These are phyloP conservation scores for Hyaloperonospora arabidopsidis DNA, from an alignment of 352 stramenopile genomes.

Conservation along the genomic window DNA sequence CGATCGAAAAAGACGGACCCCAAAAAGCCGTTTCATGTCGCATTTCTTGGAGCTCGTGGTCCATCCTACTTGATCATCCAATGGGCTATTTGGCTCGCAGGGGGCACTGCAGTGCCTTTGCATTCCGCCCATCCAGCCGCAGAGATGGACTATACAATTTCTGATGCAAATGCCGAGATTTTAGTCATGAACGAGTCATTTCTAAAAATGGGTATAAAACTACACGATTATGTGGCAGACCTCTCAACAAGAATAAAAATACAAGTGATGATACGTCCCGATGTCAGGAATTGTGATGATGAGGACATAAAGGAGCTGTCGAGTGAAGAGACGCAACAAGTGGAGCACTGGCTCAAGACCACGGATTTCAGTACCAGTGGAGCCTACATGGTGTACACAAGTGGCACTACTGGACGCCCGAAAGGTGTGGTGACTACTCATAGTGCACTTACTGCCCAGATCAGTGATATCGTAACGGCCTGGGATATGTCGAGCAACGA, in stretches of 20 bases:
- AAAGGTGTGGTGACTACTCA: conserved; percentile 85
- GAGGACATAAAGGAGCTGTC: conserved; percentile 9
- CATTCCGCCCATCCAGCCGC: conserved; percentile 45
- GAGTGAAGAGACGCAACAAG: conserved; percentile 11
- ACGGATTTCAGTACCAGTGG: conserved; percentile 17
- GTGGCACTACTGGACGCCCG: conserved; percentile 68
- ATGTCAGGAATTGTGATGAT: conserved; percentile 10
- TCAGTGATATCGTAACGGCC: conserved; percentile 69
- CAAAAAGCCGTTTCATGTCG: conserved; percentile 31
- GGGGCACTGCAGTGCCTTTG: conserved; percentile 57
- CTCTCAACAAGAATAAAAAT: conserved; percentile 19
- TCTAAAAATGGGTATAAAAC: conserved; percentile 10
- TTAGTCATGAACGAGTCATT: conserved; percentile 49
- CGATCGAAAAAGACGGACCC: conserved; percentile 8
- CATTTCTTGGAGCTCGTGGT: conserved; percentile 35
- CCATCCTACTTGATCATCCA: conserved; percentile 57
- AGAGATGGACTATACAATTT: conserved; percentile 70
- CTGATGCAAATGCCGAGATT: conserved; percentile 40
- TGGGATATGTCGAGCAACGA: conserved; percentile 78
- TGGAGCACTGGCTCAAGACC: conserved; percentile 33
- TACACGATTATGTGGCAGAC: conserved; percentile 21
- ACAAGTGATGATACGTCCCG: conserved; percentile 19
- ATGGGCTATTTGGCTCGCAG: conserved; percentile 71
- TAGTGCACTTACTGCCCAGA: conserved; percentile 56
- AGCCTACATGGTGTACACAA: conserved; percentile 78